Evolutionary conservation across 192 early-diverging fungal genomes (phyloP).

Genomic region (Dissophora ornata): DNA sequence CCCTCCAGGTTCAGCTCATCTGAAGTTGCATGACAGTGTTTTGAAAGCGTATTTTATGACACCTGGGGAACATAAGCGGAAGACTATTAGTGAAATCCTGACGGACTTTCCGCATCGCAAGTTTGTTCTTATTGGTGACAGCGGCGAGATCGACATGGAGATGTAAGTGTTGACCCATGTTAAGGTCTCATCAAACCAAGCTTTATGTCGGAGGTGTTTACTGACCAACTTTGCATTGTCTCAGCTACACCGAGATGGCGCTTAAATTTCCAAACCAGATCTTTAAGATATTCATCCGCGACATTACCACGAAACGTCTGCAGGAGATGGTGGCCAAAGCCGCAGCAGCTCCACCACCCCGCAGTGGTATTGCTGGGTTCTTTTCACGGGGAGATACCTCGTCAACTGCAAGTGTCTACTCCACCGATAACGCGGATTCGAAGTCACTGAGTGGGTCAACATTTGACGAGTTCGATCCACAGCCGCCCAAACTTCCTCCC

Average conservation of each 20-base stretch:
- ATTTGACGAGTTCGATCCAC: no score
- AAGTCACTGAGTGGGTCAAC: no score
- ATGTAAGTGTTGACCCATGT: conserved; percentile 67
- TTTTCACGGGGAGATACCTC: not conserved
- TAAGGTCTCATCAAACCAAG: no score
- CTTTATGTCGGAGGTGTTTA: no score
- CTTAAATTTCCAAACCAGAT: conserved; percentile 72
- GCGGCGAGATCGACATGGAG: conserved; percentile 91
- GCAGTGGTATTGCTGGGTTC: not conserved
- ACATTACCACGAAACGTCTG: conserved; percentile 60
- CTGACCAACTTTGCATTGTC: not conserved
- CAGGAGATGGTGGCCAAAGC: conserved; percentile 5
- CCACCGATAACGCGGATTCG: not conserved
- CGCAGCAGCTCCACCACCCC: conserved; percentile 4
- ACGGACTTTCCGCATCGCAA: conserved; percentile 82
- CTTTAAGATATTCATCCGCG: conserved; percentile 87
- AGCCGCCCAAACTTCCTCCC: no score
- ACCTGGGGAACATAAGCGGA: conserved; percentile 22
- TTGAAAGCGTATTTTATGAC: conserved; percentile 54
- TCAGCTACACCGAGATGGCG: conserved; percentile 73
- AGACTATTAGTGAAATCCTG: conserved; percentile 39
- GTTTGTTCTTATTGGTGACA: conserved; percentile 92
- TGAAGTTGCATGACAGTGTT: conserved; percentile 61
- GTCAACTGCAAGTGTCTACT: not conserved
- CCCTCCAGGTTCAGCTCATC: conserved; percentile 82